phyloP scores from a whole-genome alignment of 2,329 filamentous ascomycete genomes.

The Clonostachys byssicola region DNA sequence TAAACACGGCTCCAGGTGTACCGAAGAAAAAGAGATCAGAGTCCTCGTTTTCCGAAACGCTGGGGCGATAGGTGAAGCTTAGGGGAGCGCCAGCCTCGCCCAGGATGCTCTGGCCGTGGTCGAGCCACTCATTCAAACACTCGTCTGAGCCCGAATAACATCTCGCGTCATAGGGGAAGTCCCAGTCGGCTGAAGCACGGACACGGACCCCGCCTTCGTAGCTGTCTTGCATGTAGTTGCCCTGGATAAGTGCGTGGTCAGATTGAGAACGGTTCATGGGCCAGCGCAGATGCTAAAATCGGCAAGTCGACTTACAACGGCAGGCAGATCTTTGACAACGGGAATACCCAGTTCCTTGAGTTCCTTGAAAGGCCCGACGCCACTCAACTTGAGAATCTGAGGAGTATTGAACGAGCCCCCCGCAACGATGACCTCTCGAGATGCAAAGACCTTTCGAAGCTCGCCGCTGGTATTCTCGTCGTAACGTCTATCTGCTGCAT shows the following conservation, averaged over 20 bases:
- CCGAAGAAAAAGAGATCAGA: slow-evolving; percentile 52
- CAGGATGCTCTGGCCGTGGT: slow-evolving; percentile 21
- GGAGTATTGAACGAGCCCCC: slow-evolving; percentile 49
- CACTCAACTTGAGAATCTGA: slow-evolving; percentile 46
- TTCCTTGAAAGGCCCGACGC: slow-evolving; percentile 34
- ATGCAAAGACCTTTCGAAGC: background rate
- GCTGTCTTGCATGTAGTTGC: slow-evolving; percentile 55
- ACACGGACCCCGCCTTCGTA: slow-evolving; percentile 31
- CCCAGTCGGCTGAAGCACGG: slow-evolving; percentile 4
- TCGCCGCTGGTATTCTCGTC: slow-evolving; percentile 10
- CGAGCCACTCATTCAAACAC: slow-evolving; percentile 27
- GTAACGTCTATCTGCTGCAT: slow-evolving; percentile 8
- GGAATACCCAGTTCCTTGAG: slow-evolving; percentile 30
- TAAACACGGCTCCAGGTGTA: slow-evolving; percentile 44
- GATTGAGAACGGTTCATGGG: slow-evolving; percentile 11
- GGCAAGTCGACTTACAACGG: slow-evolving; percentile 36
- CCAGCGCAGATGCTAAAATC: slow-evolving; percentile 28
- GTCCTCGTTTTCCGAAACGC: slow-evolving; percentile 24
- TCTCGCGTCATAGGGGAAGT: slow-evolving; percentile 13
- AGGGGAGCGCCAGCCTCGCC: slow-evolving; percentile 16
- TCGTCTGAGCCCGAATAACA: slow-evolving; percentile 22
- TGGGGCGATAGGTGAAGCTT: slow-evolving; percentile 26
- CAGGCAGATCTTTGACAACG: slow-evolving; percentile 47
- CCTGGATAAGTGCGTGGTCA: slow-evolving; percentile 17
- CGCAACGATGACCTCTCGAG: slow-evolving; percentile 40